Conservation (phyloP, 2,329 filamentous ascomycete species). For the Aspergillus floridensis region DNA sequence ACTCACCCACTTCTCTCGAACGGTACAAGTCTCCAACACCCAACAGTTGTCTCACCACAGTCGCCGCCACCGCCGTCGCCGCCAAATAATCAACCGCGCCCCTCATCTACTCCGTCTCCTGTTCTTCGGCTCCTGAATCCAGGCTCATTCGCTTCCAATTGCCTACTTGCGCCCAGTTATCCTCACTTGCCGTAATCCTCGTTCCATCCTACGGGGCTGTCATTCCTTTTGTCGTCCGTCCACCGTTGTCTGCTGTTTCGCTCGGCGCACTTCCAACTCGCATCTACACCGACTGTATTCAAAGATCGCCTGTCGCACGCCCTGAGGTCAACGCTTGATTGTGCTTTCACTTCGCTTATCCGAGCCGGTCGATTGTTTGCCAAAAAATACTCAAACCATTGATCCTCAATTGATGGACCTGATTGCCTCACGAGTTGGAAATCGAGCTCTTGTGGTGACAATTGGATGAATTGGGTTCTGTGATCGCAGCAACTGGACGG, state of each 20-base stretch:
- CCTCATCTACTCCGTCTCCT: constrained; percentile 6
- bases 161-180: constrained; percentile 8
- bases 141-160: constrained; percentile 4
- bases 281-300: neutral
- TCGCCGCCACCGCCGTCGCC: neutral
- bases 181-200: constrained; percentile 3
- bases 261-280: neutral
- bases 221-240: constrained; percentile 21
- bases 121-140: neutral
- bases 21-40: neutral
- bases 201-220: constrained; percentile 13
- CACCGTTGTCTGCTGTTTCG: constrained; percentile 4
- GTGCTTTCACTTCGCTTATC: neutral
- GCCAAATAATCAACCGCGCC: constrained; percentile 6
- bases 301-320: no score
- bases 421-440: neutral
- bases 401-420: constrained; percentile 15
- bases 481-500: constrained; percentile 9
- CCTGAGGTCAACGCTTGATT: neutral
- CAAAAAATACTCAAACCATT: constrained; percentile 3
- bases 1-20: neutral
- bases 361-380: neutral
- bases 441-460: constrained; percentile 1
- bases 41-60: neutral
- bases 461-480: constrained; percentile 1